Base-by-base conservation (phyloP, 345 rosid genomes). In the Populus nigra region DNA sequence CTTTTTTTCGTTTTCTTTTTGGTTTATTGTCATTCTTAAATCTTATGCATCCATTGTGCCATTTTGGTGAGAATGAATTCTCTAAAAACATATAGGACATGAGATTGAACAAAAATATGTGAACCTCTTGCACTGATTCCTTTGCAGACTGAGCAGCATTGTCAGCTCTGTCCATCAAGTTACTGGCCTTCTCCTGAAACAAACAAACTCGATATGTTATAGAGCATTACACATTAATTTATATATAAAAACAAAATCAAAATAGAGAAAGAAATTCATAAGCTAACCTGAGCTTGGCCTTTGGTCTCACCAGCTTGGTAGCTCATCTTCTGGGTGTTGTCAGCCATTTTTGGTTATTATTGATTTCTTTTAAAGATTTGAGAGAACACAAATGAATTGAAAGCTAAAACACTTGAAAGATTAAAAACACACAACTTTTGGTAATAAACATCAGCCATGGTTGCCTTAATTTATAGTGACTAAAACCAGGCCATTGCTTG, bases 181-280 rank as follows among this genome's bases (percentile, higher is more conserved):
- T 72, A 81, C 86, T 70, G 53, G 85, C 84, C 84, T 88, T 92
- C 80, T 90, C 97, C 97, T 93, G 83, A 31, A 55, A 76, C 31
- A 68, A 66, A 25, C 25, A 65, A 25, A 15, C 29, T 15, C 33
- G 12, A 59, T 1, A 0, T 1, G 25, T 36, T 41, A 13, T 33
- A 20, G 18, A 73, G 7, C 7, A 47, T n/a, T 4, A 10, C 8
- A 22, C 13, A 57, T 3, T 23, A n/a, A 7, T 29, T 22, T 18
- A 3, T n/a, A 6, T 70, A 43, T 9, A 7, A 41, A 17, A 49
- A 55, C 20, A 7, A 20, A 20, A 29, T 3, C 39, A 9, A 4
- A 68, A 67, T 39, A 25, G 17, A 35, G 7, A 50, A 4, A 41
- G 0, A 3, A 69, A 8, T 13, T 8, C 35, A 0, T 7, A 27